phyloP scores from a whole-genome alignment of 1,284 basidiomycete species.

The Ustilago loliicola region DNA sequence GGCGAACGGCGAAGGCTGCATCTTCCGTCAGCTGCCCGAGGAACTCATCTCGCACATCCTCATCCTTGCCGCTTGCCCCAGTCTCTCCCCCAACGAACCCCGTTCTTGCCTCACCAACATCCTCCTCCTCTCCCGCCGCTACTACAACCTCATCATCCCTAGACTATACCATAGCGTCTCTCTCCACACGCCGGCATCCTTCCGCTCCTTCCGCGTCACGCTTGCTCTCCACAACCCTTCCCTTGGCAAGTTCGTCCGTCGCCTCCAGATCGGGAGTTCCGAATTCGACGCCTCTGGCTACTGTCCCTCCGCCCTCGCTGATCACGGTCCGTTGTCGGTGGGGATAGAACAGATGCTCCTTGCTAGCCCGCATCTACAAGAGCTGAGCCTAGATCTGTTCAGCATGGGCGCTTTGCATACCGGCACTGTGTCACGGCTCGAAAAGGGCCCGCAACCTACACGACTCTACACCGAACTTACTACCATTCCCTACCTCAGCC shows the following conservation, averaged over 20 bases:
- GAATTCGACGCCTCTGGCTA: conserved; percentile 58
- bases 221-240: conserved; percentile 58
- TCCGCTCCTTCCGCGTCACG: conserved; percentile 48
- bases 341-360: conserved; percentile 63
- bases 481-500: conserved; percentile 51
- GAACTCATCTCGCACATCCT: conserved; percentile 52
- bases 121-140: conserved; percentile 46
- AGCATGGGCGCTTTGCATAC: conserved; percentile 52
- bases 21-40: conserved; percentile 39
- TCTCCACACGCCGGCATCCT: conserved; percentile 39
- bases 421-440: conserved; percentile 34
- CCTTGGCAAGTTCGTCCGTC: conserved; percentile 37
- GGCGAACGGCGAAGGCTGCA: not conserved
- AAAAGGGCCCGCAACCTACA: conserved; percentile 48
- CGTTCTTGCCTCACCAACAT: conserved; percentile 44
- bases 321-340: conserved; percentile 38
- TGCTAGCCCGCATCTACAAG: conserved; percentile 40
- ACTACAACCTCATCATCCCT: conserved; percentile 48
- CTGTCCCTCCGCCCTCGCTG: conserved; percentile 51
- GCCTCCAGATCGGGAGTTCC: conserved; percentile 45
- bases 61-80: conserved; percentile 45
- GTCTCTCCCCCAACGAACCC: conserved; percentile 39
- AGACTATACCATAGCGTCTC: conserved; percentile 51
- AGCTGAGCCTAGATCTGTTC: conserved; percentile 60
- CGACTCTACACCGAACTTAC: conserved; percentile 56